Conservation (phyloP, 805 yeast genomes). For the Monosporozyma servazzii region DNA sequence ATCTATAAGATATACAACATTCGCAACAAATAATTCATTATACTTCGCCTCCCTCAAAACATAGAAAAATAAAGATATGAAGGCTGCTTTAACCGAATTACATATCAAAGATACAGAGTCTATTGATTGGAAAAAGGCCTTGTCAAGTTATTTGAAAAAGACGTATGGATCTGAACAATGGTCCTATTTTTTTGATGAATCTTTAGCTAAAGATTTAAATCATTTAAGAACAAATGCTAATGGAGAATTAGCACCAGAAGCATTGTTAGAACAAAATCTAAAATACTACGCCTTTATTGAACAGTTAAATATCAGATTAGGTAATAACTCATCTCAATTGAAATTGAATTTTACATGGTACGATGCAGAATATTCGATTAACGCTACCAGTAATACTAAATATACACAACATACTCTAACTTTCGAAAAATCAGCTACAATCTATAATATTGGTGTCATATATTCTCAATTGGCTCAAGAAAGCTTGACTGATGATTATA, state of each 20-base stretch:
- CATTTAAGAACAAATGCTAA: slow-evolving; percentile 26
- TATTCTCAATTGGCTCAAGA: slow-evolving; percentile 43
- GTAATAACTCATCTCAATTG: slow-evolving; percentile 48
- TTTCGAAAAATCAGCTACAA: slow-evolving; percentile 77
- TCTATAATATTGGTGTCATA: slow-evolving; percentile 69
- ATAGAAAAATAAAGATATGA: slow-evolving; percentile 14
- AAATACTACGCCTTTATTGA: slow-evolving; percentile 77
- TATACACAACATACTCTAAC: slow-evolving; percentile 72
- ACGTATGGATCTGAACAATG: slow-evolving; percentile 27
- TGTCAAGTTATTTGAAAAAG: slow-evolving; percentile 23
- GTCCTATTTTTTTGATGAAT: slow-evolving; percentile 25
- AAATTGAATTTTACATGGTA: slow-evolving; percentile 66
- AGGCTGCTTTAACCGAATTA: slow-evolving; percentile 17
- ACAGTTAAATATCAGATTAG: slow-evolving; percentile 65
- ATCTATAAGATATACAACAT: not conserved
- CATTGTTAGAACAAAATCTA: slow-evolving; percentile 33
- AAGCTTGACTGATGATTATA: slow-evolving; percentile 37
- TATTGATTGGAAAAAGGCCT: slow-evolving; percentile 24
- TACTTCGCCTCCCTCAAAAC: not conserved
- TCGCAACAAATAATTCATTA: not conserved
- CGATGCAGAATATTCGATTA: slow-evolving; percentile 52
- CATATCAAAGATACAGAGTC: slow-evolving; percentile 26
- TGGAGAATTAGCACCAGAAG: slow-evolving; percentile 25
- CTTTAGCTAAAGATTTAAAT: slow-evolving; percentile 20
- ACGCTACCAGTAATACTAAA: slow-evolving; percentile 22